Base-by-base conservation (phyloP, 805 yeast species). In the Ogataea philodendri region DNA sequence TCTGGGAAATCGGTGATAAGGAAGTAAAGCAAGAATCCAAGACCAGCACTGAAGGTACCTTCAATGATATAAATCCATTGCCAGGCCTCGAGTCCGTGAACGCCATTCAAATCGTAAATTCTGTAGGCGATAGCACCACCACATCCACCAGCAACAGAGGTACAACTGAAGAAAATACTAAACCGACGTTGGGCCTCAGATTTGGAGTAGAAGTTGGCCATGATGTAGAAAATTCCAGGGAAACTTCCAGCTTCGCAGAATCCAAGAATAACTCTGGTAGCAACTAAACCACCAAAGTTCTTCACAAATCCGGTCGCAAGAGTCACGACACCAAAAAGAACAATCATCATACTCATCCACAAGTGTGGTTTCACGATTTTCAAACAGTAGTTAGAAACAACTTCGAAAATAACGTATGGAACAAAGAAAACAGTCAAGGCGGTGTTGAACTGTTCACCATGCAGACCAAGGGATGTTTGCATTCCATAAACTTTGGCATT, bases 401-500 rank as follows among this genome's bases (percentile, higher is more conserved):
- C 67, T 55, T 81, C 87, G 46, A 78, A 79, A 26, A 69, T 51
- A 15, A 81, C 65, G 52, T 83, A 83, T 6, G 87, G 87, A 9
- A 81, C 80, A 47, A 81, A 83, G 57, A 83, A 82, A 7, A 82
- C 72, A 5, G 85, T 78, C 45, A 83, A 67, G 3, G 83, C 81
- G 21, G 67, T 69, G 52, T 80, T 77, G 63, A 69, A 82, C 50
- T 82, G 80, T 46, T 69, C 67, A 7, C 81, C 81, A 2, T 59
- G 56, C 26, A 85, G 63, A 13, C 67, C 50, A 22, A 85, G 58
- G 39, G 78, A 83, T 1, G 51, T 59, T 14, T 68, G 67, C 66
- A 85, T 65, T 9, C 87, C 87, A 52, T 83, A 84, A 37, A 81
- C 72, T 41, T 77, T 77, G 6, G 95, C 94, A 59, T 85, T 84